phyloP scores from a whole-genome alignment of 108 stramenopile species.

The Cylindrotheca fusiformis region DNA sequence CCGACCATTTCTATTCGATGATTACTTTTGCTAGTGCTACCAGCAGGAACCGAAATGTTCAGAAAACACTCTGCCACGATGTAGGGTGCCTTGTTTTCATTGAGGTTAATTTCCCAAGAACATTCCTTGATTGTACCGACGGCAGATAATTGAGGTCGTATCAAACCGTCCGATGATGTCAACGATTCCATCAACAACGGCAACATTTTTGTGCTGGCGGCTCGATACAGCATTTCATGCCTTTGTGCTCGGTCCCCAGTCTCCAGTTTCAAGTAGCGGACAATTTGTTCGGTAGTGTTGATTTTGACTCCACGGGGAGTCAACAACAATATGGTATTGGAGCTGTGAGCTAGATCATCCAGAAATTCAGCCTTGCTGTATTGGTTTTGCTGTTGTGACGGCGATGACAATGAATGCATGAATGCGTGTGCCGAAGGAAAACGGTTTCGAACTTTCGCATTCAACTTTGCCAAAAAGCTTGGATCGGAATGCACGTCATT shows the following conservation, averaged over 20 bases:
- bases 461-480: background rate
- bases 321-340: background rate
- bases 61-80: background rate
- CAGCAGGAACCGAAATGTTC: background rate
- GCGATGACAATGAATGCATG: background rate
- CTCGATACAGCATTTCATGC: background rate
- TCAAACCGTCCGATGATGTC: background rate
- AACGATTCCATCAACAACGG: background rate
- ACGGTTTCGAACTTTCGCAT: background rate
- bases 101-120: background rate
- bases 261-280: background rate
- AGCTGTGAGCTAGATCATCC: background rate
- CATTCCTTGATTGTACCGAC: background rate
- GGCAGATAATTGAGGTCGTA: background rate
- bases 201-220: background rate
- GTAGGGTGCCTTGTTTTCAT: background rate
- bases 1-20: background rate
- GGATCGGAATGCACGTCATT: background rate
- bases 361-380: background rate
- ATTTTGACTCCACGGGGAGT: background rate
- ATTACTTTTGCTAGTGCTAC: no score
- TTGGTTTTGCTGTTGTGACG: background rate
- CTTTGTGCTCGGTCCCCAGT: background rate
- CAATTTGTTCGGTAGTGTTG: background rate
- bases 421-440: background rate